These are phyloP conservation scores for Solanum bulbocastanum DNA, from an alignment of 257 asterid genomes.

Conservation along the genomic window DNA sequence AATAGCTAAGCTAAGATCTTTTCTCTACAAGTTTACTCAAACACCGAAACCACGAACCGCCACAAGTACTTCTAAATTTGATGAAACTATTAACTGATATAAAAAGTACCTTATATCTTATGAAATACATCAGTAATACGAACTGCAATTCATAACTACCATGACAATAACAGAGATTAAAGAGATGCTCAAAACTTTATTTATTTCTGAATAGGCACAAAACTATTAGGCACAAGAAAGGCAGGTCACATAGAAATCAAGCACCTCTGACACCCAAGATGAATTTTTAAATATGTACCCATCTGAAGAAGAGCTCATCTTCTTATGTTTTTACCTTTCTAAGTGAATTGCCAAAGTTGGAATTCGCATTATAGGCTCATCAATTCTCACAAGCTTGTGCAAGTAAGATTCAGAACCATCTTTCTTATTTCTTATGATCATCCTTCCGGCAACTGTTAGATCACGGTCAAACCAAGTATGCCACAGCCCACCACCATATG, in stretches of 20 bases:
- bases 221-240: background rate
- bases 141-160: background rate
- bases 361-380: constrained; percentile 89
- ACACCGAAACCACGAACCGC: background rate
- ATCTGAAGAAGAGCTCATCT: background rate
- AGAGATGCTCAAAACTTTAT: background rate
- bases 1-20: background rate
- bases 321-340: constrained; percentile 49
- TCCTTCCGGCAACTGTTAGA: constrained; percentile 83
- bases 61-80: background rate
- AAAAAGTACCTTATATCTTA: background rate
- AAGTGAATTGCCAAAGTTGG: constrained; percentile 95
- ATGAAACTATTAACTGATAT: background rate
- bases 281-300: background rate
- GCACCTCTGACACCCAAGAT: background rate
- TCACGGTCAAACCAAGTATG: constrained; percentile 99
- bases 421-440: constrained; percentile 48
- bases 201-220: background rate
- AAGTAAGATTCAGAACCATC: constrained; percentile 51
- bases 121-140: background rate
- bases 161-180: background rate
- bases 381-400: constrained; percentile 64
- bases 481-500: constrained; percentile 97
- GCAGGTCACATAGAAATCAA: background rate
- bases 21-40: background rate